Evolutionary conservation across 2,329 filamentous ascomycete genomes (phyloP).

Genomic region (Colletotrichum falcatum): DNA sequence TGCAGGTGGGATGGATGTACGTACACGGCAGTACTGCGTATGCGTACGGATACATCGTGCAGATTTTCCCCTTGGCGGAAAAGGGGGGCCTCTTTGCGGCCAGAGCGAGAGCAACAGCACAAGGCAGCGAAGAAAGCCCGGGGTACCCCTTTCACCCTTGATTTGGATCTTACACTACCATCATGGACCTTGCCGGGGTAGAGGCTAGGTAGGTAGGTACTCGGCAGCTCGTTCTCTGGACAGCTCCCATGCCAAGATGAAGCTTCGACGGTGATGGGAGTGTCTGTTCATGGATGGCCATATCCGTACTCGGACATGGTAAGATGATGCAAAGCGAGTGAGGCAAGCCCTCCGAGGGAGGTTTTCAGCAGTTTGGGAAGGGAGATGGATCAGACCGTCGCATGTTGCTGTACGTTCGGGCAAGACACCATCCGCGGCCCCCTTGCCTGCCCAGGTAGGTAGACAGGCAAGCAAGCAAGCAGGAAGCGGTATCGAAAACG

Average conservation of each 20-base stretch:
- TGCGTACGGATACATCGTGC: no score
- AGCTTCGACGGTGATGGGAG: background rate
- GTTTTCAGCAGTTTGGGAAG: background rate
- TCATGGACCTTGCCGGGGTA: background rate
- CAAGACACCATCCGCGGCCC: constrained; percentile 1
- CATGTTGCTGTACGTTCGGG: background rate
- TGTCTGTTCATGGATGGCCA: background rate
- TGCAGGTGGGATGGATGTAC: background rate
- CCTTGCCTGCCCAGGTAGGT: constrained; percentile 2
- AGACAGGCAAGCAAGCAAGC: no score
- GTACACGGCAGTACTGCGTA: no score
- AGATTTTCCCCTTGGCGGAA: background rate
- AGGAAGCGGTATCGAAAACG: background rate
- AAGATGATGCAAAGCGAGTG: background rate
- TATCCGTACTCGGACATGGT: background rate
- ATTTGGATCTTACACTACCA: no score
- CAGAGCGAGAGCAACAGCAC: background rate
- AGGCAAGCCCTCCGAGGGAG: constrained; percentile 1
- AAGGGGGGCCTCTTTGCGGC: background rate
- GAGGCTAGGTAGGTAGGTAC: no score
- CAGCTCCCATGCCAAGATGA: background rate
- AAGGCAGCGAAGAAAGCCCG: constrained; percentile 7
- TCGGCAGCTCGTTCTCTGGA: background rate
- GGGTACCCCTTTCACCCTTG: constrained; percentile 1
- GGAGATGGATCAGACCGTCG: background rate